Evolutionary conservation across 2,329 filamentous ascomycete genomes (phyloP).

Genomic region (Trichoderma guizhouense): DNA sequence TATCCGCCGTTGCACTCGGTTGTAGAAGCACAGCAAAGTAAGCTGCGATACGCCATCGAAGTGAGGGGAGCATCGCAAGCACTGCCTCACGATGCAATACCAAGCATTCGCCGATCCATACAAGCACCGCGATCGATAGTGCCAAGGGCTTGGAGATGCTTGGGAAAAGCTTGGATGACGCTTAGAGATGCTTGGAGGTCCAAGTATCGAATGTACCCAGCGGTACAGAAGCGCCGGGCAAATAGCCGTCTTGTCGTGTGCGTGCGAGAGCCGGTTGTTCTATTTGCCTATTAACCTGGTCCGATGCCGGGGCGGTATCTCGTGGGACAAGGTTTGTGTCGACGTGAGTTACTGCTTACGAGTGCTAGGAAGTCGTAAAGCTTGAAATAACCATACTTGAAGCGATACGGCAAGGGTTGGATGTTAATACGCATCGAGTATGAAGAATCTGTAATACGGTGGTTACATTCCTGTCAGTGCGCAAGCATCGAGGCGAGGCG

Average conservation of each 20-base stretch:
- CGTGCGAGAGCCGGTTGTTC: neutral
- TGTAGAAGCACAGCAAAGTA: neutral
- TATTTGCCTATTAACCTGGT: constrained; percentile 5
- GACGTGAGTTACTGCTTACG: neutral
- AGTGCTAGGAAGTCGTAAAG: neutral
- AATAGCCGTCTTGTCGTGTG: neutral
- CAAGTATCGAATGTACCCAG: neutral
- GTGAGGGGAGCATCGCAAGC: neutral
- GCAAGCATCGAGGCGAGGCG: neutral
- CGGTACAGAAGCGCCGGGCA: neutral
- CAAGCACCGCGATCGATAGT: neutral
- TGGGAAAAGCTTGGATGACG: neutral
- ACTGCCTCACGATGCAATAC: neutral
- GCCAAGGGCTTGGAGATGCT: constrained; percentile 1
- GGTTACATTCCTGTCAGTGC: neutral
- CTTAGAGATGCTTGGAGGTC: neutral
- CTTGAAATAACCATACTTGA: neutral
- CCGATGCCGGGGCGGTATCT: constrained; percentile 2
- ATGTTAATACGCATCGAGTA: neutral
- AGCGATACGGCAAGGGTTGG: neutral
- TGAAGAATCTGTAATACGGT: neutral
- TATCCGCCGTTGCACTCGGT: neutral
- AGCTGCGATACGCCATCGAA: neutral
- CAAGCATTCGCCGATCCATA: neutral
- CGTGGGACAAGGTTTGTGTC: neutral